phyloP scores from a whole-genome alignment of 192 early-diverging fungal genomes.

The Linnemannia exigua region DNA sequence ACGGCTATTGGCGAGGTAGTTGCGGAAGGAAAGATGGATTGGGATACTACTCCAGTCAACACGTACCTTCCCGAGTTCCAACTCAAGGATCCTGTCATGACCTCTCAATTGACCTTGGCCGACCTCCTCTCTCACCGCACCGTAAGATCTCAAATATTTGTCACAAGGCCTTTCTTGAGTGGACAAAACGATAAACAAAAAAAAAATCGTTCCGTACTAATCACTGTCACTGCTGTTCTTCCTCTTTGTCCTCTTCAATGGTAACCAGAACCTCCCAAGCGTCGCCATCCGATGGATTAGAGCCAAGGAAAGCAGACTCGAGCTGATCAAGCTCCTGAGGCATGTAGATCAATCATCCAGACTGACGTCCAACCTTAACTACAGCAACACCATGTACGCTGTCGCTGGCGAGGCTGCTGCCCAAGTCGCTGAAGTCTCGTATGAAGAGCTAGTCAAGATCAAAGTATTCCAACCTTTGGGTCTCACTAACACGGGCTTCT shows the following conservation, averaged over 20 bases:
- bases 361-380: neutral
- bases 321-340: constrained; percentile 12
- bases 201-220: no score
- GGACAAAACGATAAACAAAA: no score
- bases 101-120: neutral
- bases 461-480: neutral
- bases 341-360: neutral
- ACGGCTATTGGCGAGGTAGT: constrained; percentile 16
- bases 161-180: no score
- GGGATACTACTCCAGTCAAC: constrained; percentile 11
- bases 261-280: neutral
- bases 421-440: neutral
- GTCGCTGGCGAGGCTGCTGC: constrained; percentile 17
- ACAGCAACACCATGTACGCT: constrained; percentile 19
- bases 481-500: neutral
- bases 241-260: no score
- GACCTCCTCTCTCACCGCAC: constrained; percentile 22
- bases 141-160: no score
- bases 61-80: neutral
- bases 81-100: neutral
- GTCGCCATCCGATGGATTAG: neutral
- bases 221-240: no score
- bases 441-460: neutral
- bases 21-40: constrained; percentile 19
- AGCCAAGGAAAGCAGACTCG: neutral